Base-by-base conservation (phyloP, 345 rosid species). In the Orychophragmus violaceus region DNA sequence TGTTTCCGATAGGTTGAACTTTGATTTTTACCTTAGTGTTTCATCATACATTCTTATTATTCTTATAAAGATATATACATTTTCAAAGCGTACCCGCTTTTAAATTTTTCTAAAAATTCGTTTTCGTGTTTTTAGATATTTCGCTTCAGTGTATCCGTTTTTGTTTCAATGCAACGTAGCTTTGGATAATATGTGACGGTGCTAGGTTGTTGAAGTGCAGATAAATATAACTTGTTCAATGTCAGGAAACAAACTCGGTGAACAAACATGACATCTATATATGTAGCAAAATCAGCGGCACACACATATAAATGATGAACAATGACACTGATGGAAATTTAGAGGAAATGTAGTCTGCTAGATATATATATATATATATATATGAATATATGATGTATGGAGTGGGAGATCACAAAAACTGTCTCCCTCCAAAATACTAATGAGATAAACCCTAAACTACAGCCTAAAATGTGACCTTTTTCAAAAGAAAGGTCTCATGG, bases 401-500 rank as follows among this genome's bases (percentile, higher is more conserved):
- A 73, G 32, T 53, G 52, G 73, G 77, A 74, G 77, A 74, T 74
- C 73, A 61, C 58, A 41, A 74, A 74, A 74, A 60, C 29, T 61
- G 73, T 55, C 77, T 74, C 77, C 59, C 23, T 62, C 69, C 63
- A 74, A 60, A n/a, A 74, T 42, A 36, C 50, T 17, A 74, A 52
- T 52, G 44, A 67, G 58, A 22, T 33, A n/a, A 67, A 42, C 36
- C 51, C 61, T 59, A 72, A 50, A 25, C 45, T 50, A 74, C 2
- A 60, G 36, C 60, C 54, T 72, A 64, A 4, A 62, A 71, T 46
- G 64, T 33, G 30, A 46, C 33, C 45, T 57, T 49, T 70, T 82
- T 84, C 81, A 85, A 50, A 86, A 81, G 80, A 81, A 90, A 46
- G 89, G 83, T 44, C 87, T 82, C 83, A 70, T 74, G 3, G 82